Conservation (phyloP, 257 asterid genomes). For the Solanum pinnatisectum region DNA sequence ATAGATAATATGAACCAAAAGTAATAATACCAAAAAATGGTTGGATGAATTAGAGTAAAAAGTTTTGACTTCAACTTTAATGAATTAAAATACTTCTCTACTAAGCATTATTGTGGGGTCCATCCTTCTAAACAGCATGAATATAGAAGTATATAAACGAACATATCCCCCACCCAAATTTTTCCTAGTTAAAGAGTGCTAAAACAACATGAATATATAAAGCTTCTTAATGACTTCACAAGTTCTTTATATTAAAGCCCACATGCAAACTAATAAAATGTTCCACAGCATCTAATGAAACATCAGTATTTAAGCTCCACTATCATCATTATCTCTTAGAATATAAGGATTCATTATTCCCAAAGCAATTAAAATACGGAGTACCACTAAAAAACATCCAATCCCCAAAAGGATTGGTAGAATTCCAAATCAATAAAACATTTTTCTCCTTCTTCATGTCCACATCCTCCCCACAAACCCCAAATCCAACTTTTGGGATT, state of each 20-base stretch:
- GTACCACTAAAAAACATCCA: constrained; percentile 1
- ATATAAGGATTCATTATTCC: constrained; percentile 37
- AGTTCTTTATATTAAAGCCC: not conserved
- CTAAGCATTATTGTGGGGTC: not conserved
- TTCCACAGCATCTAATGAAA: not conserved
- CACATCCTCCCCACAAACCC: constrained; percentile 34
- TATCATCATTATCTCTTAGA: constrained; percentile 39
- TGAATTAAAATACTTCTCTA: not conserved
- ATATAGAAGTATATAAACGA: not conserved
- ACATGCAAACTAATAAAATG: not conserved
- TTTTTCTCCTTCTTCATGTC: constrained; percentile 19
- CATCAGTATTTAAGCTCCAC: not conserved
- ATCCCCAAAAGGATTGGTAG: constrained; percentile 18
- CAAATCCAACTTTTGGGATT: constrained; percentile 32
- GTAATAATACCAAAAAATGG: not conserved
- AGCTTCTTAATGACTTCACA: not conserved
- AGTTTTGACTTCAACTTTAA: not conserved
- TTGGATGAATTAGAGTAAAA: not conserved
- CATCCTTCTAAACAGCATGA: not conserved
- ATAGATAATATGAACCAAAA: not conserved
- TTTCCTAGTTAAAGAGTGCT: not conserved
- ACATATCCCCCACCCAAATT: not conserved
- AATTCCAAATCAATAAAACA: constrained; percentile 6
- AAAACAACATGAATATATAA: not conserved
- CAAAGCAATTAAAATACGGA: not conserved